A percentile compares a stretch with the other conserved stretches of the same genome.
phyloP scores from a whole-genome alignment of 1,139 yeast genomes.

The Scheffersomyces lignicola region DNA sequence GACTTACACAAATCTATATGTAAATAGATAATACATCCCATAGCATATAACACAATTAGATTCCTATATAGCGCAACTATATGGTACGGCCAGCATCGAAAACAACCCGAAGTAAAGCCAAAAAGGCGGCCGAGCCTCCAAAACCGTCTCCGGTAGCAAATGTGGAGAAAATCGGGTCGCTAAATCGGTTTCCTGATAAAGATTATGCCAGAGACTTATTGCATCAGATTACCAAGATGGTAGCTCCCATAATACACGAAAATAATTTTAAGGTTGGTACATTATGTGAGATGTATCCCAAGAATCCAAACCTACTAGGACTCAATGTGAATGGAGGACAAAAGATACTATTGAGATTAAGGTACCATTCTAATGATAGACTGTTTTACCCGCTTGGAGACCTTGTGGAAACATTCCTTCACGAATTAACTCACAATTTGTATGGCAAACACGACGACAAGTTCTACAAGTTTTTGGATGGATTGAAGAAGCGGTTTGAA shows the following conservation, averaged over 20 bases:
- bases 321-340: conserved; percentile 83
- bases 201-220: conserved; percentile 59
- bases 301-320: conserved; percentile 64
- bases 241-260: conserved; percentile 75
- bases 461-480: conserved; percentile 68
- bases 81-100: conserved; percentile 16
- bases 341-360: conserved; percentile 69
- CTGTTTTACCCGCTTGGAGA: conserved; percentile 67
- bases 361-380: conserved; percentile 56
- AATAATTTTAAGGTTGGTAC: conserved; percentile 65
- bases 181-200: conserved; percentile 52
- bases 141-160: conserved; percentile 46
- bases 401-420: conserved; percentile 80
- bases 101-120: conserved; percentile 8
- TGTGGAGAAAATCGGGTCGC: conserved; percentile 54
- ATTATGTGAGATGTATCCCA: conserved; percentile 86
- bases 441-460: conserved; percentile 77
- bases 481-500: conserved; percentile 58
- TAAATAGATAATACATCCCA: too few relatives aligned
- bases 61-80: too few relatives aligned
- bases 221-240: conserved; percentile 59
- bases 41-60: too few relatives aligned
- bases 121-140: conserved; percentile 9
- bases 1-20: too few relatives aligned
- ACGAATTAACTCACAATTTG: conserved; percentile 81